phyloP scores from a whole-genome alignment of 2,329 filamentous ascomycete genomes.

The Acephala macrosclerotiorum region DNA sequence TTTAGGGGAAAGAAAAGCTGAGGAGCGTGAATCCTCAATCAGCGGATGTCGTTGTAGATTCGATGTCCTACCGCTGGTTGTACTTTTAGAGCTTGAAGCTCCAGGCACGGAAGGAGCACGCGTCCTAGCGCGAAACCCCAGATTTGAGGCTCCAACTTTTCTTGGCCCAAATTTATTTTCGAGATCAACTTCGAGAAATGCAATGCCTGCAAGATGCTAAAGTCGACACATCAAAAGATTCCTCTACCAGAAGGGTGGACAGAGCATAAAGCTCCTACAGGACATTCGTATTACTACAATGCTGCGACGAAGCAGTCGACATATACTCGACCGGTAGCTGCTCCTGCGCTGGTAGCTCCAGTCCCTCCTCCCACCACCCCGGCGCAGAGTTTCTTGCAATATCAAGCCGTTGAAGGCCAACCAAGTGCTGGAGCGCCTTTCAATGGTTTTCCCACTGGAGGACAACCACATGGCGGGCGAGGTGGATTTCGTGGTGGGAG shows the following conservation, averaged over 20 bases:
- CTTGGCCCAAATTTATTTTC: slow-evolving; percentile 23
- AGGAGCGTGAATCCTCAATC: slow-evolving; percentile 25
- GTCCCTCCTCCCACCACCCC: slow-evolving; percentile 40
- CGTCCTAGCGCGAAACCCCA: slow-evolving; percentile 15
- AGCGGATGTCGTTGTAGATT: slow-evolving; percentile 22
- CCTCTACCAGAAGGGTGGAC: slow-evolving; percentile 85
- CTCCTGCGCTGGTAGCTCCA: slow-evolving; percentile 26
- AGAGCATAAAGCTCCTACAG: slow-evolving; percentile 88
- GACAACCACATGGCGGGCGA: slow-evolving; percentile 38
- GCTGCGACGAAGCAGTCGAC: slow-evolving; percentile 83
- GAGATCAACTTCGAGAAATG: slow-evolving; percentile 8
- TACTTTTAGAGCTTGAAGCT: slow-evolving; percentile 34
- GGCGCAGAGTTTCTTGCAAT: slow-evolving; percentile 51
- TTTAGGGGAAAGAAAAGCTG: background rate
- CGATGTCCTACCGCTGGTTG: slow-evolving; percentile 22
- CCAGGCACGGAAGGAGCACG: slow-evolving; percentile 40
- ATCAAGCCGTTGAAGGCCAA: slow-evolving; percentile 50
- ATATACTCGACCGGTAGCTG: slow-evolving; percentile 72
- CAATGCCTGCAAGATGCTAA: slow-evolving; percentile 64
- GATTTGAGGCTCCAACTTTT: slow-evolving; percentile 11
- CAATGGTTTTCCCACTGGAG: slow-evolving; percentile 37
- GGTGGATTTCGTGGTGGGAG: slow-evolving; percentile 53
- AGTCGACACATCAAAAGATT: slow-evolving; percentile 73
- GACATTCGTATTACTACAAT: slow-evolving; percentile 89
- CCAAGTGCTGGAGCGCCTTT: slow-evolving; percentile 45